phyloP scores from a whole-genome alignment of 352 stramenopile species.

The Aphanomyces cochlioides region DNA sequence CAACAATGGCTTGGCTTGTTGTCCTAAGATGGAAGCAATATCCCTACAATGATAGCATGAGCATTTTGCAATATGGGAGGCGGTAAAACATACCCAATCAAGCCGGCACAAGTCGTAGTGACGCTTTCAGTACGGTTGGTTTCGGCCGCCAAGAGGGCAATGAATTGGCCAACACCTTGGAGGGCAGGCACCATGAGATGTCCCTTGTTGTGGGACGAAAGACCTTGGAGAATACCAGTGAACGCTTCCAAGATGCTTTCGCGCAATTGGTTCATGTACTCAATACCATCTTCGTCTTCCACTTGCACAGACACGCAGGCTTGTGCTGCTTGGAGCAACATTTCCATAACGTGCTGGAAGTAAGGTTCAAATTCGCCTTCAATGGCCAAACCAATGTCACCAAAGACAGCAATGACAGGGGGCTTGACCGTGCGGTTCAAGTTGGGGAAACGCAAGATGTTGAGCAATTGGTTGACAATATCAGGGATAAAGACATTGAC shows the following conservation, averaged over 20 bases:
- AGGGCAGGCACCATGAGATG: conserved; percentile 79
- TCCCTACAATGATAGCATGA: conserved; percentile 45
- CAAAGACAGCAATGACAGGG: conserved; percentile 94
- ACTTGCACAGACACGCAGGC: conserved; percentile 81
- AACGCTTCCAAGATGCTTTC: conserved; percentile 96
- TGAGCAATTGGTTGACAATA: conserved; percentile 91
- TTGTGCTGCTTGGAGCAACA: conserved; percentile 84
- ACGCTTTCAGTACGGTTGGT: conserved; percentile 85
- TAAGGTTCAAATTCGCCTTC: conserved; percentile 89
- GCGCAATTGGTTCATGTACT: conserved; percentile 96
- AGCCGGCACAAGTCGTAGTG: conserved; percentile 86
- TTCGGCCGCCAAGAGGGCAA: conserved; percentile 84
- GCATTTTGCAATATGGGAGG: background rate
- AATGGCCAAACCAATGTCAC: conserved; percentile 96
- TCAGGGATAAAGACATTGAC: conserved; percentile 93
- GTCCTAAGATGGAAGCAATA: conserved; percentile 75
- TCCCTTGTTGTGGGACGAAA: conserved; percentile 87
- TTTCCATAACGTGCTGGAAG: conserved; percentile 69
- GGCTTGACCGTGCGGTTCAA: conserved; percentile 95
- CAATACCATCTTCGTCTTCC: conserved; percentile 97
- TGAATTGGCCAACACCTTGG: conserved; percentile 84
- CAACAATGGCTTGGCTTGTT: conserved; percentile 54
- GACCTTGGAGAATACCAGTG: conserved; percentile 94
- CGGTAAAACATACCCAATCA: conserved; percentile 71
- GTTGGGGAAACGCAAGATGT: conserved; percentile 92